phyloP scores from a whole-genome alignment of 306 rosid species.

The Cicer bijugum region DNA sequence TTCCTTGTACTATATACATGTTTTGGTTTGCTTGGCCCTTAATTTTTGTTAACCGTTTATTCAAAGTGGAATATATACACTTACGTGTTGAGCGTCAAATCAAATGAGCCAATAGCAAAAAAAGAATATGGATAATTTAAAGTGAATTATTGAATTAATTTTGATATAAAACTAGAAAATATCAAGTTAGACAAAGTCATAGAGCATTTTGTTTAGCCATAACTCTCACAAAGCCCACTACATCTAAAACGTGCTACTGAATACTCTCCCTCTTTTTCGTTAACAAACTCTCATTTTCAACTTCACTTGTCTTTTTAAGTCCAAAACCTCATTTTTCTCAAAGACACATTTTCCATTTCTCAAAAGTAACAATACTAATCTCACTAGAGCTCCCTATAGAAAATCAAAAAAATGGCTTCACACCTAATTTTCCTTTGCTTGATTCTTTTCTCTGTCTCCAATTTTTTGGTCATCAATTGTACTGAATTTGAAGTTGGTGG shows the following conservation, averaged over 20 bases:
- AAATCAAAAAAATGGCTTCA: slow-evolving; percentile 47
- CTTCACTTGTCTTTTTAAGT: slow-evolving; percentile 44
- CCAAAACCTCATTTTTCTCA: slow-evolving; percentile 26
- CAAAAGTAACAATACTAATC: background rate
- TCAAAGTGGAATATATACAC: background rate
- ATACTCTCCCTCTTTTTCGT: slow-evolving; percentile 46
- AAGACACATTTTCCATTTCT: slow-evolving; percentile 8
- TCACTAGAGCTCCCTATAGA: slow-evolving; percentile 46
- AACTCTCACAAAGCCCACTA: slow-evolving; percentile 37
- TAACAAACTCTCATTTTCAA: slow-evolving; percentile 48
- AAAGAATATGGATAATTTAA: background rate
- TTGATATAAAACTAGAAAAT: background rate
- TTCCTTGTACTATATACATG: too few relatives aligned
- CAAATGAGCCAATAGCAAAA: background rate
- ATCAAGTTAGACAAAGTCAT: slow-evolving; percentile 48
- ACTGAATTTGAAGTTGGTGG: slow-evolving; percentile 70
- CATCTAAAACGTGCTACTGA: slow-evolving; percentile 58
- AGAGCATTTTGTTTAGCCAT: slow-evolving; percentile 25
- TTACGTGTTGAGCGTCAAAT: background rate
- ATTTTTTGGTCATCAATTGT: slow-evolving; percentile 40
- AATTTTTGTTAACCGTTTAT: background rate
- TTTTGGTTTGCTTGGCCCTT: background rate
- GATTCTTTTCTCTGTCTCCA: slow-evolving; percentile 42
- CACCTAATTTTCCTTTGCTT: slow-evolving; percentile 43
- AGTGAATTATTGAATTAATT: slow-evolving; percentile 15